Conservation (phyloP, 108 stramenopile genomes). For the Skeletonema menzelii region DNA sequence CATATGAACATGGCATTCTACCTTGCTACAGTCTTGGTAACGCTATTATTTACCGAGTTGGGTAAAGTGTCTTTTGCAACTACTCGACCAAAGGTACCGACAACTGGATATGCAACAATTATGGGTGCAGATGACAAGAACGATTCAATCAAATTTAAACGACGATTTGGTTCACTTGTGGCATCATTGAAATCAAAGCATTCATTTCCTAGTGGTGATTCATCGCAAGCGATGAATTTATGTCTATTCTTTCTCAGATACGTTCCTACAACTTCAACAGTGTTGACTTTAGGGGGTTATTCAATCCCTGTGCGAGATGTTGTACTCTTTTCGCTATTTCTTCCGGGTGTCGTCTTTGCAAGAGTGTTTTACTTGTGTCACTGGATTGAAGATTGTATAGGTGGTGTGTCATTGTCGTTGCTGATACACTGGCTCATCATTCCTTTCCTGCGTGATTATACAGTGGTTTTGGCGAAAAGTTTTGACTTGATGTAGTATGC, state of each 20-base stretch:
- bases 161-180: slow-evolving; percentile 40
- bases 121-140: neutral
- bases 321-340: slow-evolving; percentile 31
- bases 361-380: slow-evolving; percentile 49
- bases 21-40: slow-evolving; percentile 36
- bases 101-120: neutral
- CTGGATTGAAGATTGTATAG: slow-evolving; percentile 51
- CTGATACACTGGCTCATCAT: slow-evolving; percentile 37
- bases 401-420: slow-evolving; percentile 30
- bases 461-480: neutral
- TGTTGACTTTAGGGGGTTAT: neutral
- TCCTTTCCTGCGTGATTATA: neutral
- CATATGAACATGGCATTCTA: slow-evolving; percentile 30
- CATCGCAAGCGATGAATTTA: slow-evolving; percentile 49
- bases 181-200: slow-evolving; percentile 52
- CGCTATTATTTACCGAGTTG: slow-evolving; percentile 43
- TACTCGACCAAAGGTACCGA: slow-evolving; percentile 28
- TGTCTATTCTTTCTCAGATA: slow-evolving; percentile 34
- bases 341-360: slow-evolving; percentile 49
- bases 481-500: neutral
- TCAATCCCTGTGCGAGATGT: slow-evolving; percentile 5
- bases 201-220: slow-evolving; percentile 50
- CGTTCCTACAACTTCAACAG: slow-evolving; percentile 6
- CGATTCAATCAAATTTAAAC: neutral
- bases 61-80: slow-evolving; percentile 51